These are phyloP conservation scores for Tetraselmis striata DNA, from an alignment of 139 green algal species.

Conservation along the genomic window DNA sequence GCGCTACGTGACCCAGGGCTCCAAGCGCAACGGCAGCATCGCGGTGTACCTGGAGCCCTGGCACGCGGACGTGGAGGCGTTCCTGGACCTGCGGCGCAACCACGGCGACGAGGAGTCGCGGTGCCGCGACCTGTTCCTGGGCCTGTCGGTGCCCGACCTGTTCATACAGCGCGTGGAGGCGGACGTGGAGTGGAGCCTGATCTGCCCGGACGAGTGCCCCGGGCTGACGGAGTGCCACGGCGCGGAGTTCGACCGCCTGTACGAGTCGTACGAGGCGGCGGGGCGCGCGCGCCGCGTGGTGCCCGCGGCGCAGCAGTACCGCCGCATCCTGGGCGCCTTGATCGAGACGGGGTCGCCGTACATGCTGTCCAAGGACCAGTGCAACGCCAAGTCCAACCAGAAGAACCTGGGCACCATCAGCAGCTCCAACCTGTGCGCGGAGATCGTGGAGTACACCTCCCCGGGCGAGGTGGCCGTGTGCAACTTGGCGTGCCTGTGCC, in stretches of 20 bases:
- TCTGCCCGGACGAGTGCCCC: too few species aligned
- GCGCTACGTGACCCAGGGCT: constrained; percentile 24
- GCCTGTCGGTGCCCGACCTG: constrained; percentile 55
- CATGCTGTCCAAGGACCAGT: constrained; percentile 33
- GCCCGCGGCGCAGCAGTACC: constrained; percentile 12
- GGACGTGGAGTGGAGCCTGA: constrained; percentile 18
- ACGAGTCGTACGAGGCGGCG: constrained; percentile 61
- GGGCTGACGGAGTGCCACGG: constrained; percentile 1
- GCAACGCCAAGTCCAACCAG: constrained; percentile 39
- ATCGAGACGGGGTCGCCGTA: constrained; percentile 36
- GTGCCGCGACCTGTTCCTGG: constrained; percentile 55
- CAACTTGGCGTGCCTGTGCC: constrained; percentile 27
- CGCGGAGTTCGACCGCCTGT: constrained; percentile 11
- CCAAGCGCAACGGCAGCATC: constrained; percentile 17
- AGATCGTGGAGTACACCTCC: constrained; percentile 27
- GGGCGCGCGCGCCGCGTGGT: constrained; percentile 31
- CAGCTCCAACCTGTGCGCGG: constrained; percentile 31
- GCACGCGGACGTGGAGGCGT: constrained; percentile 57
- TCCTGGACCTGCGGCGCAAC: constrained; percentile 61
- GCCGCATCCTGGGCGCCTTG: constrained; percentile 17
- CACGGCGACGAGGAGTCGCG: constrained; percentile 52
- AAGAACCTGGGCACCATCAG: constrained; percentile 33
- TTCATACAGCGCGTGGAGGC: constrained; percentile 53
- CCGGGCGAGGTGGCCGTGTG: constrained; percentile 22
- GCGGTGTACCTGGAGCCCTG: constrained; percentile 64